Conservation (phyloP, 1,284 basidiomycete genomes). For the Trametes hirsuta region DNA sequence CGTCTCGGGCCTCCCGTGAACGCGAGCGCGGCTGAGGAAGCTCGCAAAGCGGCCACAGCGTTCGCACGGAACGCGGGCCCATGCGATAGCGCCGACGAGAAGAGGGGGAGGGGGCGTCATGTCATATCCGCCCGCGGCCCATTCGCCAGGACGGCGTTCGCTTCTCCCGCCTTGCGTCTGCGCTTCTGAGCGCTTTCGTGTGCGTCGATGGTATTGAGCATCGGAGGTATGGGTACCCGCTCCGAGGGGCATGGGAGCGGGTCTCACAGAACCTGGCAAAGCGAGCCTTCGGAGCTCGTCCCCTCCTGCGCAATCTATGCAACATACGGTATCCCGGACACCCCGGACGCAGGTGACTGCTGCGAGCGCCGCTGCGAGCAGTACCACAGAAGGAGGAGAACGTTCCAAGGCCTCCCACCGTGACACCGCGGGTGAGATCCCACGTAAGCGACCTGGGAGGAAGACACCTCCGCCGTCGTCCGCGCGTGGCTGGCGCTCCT, state of each 20-base stretch:
- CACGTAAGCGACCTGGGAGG: neutral
- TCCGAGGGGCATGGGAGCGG: neutral
- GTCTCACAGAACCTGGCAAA: no score
- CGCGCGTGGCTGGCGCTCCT: neutral
- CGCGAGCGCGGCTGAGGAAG: neutral
- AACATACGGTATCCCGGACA: neutral
- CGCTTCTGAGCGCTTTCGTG: neutral
- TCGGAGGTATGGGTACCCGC: neutral
- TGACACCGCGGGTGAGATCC: neutral
- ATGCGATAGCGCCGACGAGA: neutral
- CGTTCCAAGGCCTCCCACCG: slow-evolving; percentile 1
- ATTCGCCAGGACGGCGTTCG: neutral
- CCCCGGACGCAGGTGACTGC: slow-evolving; percentile 10
- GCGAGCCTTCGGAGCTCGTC: no score
- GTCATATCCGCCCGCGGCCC: neutral
- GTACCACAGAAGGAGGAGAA: neutral
- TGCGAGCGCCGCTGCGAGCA: neutral
- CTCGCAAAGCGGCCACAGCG: neutral
- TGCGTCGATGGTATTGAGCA: neutral
- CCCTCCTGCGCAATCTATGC: neutral
- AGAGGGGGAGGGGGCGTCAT: neutral
- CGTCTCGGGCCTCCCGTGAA: neutral
- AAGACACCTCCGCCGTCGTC: neutral
- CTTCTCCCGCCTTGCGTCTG: neutral
- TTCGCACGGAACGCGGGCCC: neutral